These are phyloP conservation scores for Poa pratensis DNA, from an alignment of 176 grass and related monocot genomes.

Conservation along the genomic window DNA sequence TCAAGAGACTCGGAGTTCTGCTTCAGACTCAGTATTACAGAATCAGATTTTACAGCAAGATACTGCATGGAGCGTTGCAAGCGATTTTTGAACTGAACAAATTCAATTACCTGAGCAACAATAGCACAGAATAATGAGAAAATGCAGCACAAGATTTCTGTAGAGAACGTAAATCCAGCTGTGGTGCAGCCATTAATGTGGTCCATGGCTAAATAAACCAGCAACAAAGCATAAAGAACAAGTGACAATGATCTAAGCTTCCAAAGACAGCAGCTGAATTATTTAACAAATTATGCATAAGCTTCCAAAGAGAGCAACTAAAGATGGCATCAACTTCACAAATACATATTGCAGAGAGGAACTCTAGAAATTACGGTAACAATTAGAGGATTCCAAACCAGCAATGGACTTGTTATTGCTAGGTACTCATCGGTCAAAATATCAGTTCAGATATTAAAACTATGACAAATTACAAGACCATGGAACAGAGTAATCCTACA, in stretches of 20 bases:
- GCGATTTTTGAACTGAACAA: conserved; percentile 86
- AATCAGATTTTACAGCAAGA: conserved; percentile 74
- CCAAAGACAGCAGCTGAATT: neutral
- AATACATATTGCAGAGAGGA: conserved; percentile 17
- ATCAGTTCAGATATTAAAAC: neutral
- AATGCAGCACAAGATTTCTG: neutral
- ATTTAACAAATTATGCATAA: conserved; percentile 31
- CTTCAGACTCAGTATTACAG: conserved; percentile 72
- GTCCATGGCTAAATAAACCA: neutral
- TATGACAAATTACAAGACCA: conserved; percentile 1
- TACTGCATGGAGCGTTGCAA: conserved; percentile 78
- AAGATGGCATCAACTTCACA: neutral
- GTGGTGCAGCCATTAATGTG: neutral
- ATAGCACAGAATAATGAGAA: conserved; percentile 34
- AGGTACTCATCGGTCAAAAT: conserved; percentile 1
- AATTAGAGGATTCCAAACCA: neutral
- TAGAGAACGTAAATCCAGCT: conserved; percentile 1
- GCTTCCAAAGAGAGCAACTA: neutral
- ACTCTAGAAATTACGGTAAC: neutral
- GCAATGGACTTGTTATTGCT: neutral
- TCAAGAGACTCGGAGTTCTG: conserved; percentile 75
- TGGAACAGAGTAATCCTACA: neutral
- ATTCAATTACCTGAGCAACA: conserved; percentile 85
- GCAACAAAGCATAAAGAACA: conserved; percentile 7
- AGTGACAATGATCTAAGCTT: conserved; percentile 1